These are phyloP conservation scores for Hypoxylon sp. DNA, from an alignment of 2,329 filamentous ascomycete genomes.

Conservation along the genomic window DNA sequence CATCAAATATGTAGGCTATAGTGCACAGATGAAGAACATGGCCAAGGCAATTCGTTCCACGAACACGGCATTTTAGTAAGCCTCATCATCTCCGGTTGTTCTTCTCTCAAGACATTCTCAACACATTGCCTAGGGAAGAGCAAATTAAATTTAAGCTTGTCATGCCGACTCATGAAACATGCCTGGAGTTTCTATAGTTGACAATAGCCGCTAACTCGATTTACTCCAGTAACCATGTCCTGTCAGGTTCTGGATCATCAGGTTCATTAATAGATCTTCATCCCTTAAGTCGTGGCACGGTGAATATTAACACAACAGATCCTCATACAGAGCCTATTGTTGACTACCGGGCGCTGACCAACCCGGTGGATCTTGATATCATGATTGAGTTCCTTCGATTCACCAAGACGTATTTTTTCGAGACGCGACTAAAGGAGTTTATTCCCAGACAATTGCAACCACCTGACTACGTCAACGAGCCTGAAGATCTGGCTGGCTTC, in stretches of 20 bases:
- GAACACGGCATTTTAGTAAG: constrained; percentile 56
- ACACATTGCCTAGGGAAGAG: too few species aligned
- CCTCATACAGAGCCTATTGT: constrained; percentile 57
- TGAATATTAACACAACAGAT: constrained; percentile 59
- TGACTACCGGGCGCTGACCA: constrained; percentile 58
- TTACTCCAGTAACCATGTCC: constrained; percentile 52
- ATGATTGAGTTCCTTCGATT: constrained; percentile 59
- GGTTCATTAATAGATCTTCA: constrained; percentile 52
- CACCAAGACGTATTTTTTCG: constrained; percentile 55
- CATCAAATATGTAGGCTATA: constrained; percentile 50
- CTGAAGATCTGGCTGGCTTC: constrained; percentile 53
- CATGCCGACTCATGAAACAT: too few species aligned
- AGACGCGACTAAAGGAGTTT: constrained; percentile 56
- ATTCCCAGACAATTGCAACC: constrained; percentile 55
- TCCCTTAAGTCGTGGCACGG: constrained; percentile 57
- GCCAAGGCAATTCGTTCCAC: constrained; percentile 55
- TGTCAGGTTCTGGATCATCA: constrained; percentile 48
- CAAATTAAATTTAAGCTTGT: background rate
- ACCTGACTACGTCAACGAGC: constrained; percentile 52
- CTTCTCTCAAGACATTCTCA: background rate
- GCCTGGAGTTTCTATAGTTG: background rate
- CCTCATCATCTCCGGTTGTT: background rate
- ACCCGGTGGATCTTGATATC: constrained; percentile 58
- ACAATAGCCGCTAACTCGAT: constrained; percentile 31
- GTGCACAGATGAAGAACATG: constrained; percentile 58